Base-by-base conservation (phyloP, 148 eudicot species). In the Rhododendron molle region DNA sequence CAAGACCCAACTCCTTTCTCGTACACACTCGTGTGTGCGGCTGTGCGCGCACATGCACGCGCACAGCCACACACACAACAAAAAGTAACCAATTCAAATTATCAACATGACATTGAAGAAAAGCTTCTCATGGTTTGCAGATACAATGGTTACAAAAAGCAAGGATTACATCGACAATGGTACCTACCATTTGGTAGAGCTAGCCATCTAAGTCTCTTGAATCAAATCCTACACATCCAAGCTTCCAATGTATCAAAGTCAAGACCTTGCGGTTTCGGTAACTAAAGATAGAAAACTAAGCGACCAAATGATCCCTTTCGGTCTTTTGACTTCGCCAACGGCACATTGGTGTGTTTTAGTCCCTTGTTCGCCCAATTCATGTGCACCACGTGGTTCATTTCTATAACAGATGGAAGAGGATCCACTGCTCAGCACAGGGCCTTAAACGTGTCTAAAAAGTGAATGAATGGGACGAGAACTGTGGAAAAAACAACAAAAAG, bases 341-440 rank as follows among this genome's bases (percentile, higher is more conserved):
- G 80, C 49, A 73, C 9, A 36, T 69, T 82, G n/a, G 38, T 16
- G 23, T 47, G 43, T 80, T 14, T 32, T 54, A 54, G 69, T 54
- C 67, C 30, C 30, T 65, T 65, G 71, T 65, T n/a, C 26, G 21
- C 28, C 44, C 83, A 4, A 54, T 36, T 56, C 46, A 56, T 56
- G 44, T 81, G 71, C 23, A 34, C 49, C 83, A 81, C 28, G 20
- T 8, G 44, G 30, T 54, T 56, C n/a, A 20, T 6, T 38, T 80
- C 1, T 28, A 44, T 26, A 78, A 78, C 58, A 50, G 4, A 10
- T 43, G 44, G 80, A n/a, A 78, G 38, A 78, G 76, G 32, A 85
- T 62, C 62, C 49, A 52, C 21, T 82, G 76, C 43, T 83, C 76
- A 74, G 78, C 67, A 54, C 49, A 52, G n/a, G 60, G 56, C 82